phyloP scores from a whole-genome alignment of 495 filamentous ascomycete species.

The Tetracladium marchalianum region DNA sequence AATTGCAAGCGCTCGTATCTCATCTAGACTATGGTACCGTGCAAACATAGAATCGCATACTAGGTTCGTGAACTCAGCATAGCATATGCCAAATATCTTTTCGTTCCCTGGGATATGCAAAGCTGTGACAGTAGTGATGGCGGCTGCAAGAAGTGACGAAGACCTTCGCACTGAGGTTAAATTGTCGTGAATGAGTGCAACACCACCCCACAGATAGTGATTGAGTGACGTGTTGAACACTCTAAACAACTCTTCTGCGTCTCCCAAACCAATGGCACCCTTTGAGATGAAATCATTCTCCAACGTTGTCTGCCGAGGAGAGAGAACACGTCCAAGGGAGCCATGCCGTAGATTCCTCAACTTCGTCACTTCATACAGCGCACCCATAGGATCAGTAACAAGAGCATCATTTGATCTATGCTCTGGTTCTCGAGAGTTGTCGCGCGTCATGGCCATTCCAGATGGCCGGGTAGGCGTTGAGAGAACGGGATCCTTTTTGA shows the following conservation, averaged over 20 bases:
- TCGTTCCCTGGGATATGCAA: constrained; percentile 26
- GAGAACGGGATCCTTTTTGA: too few relatives aligned
- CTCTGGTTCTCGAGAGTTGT: constrained; percentile 40
- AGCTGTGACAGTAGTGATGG: constrained; percentile 29
- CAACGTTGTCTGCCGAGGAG: not conserved
- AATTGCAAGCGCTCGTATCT: constrained; percentile 27
- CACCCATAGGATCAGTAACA: constrained; percentile 47
- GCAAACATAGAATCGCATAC: constrained; percentile 28
- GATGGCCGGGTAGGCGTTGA: too few relatives aligned
- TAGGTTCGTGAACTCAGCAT: constrained; percentile 24
- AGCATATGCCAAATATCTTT: constrained; percentile 30
- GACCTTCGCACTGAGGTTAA: constrained; percentile 25
- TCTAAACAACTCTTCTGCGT: constrained; percentile 26
- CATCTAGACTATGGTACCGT: constrained; percentile 25
- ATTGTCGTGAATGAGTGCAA: constrained; percentile 36
- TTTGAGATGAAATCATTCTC: constrained; percentile 32
- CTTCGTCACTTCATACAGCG: constrained; percentile 51
- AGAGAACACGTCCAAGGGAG: too few relatives aligned
- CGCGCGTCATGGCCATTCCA: constrained; percentile 32
- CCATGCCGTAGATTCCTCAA: constrained; percentile 36
- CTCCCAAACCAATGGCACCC: constrained; percentile 17
- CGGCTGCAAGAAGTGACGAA: constrained; percentile 24
- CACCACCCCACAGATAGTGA: constrained; percentile 44
- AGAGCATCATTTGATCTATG: constrained; percentile 10
- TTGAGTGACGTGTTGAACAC: constrained; percentile 25